Evolutionary conservation across 139 green algal species (phyloP), one percentile per base, ranked within the genome.

Genomic region (Eudorina sp.): DNA sequence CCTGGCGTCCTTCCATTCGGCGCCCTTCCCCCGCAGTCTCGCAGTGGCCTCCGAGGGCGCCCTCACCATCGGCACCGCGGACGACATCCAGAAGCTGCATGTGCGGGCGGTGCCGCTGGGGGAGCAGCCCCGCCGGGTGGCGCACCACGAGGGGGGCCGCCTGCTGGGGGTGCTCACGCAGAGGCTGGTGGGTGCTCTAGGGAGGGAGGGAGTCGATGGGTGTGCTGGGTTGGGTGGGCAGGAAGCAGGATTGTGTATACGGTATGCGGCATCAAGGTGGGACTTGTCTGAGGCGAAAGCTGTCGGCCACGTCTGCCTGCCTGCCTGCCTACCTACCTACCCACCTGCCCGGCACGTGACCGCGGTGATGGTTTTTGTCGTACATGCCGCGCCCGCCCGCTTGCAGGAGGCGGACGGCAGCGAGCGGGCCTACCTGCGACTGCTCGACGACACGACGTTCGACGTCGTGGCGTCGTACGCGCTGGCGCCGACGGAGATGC

Each of bases 1-100:
- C 92, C 95, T 99, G 89, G 91, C 91, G 0, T 92, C 90, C 38
- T 98, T 99, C 92, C 96, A 97, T 84, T 93, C 90, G 23, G 76
- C 90, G 2, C 88, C 88, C 78, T 97, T 98, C 86, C 97, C 97
- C 11, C 94, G 97, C 90, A 95, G 90, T 66, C 93, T 99, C 69
- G 97, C 96, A 3, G 90, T 98, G 9, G 94, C 93, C 80, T 98
- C 96, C 86, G 95, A 96, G 46, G 90, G 84, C 38, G 74, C 91
- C 1, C 90, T 99, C 58, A 96, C 94, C 36, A 97, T 99, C 60
- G 97, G 97, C 69, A 95, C 92, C 40, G 96, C 99, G 27, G 97
- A 99, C 83, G 94, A 96, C 76, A 97, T 98, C 55, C 97, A 99
- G 94, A 99, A 99, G 91, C 95, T 99, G 86, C 98, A 99, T 92